These are phyloP conservation scores for Pseudogymnoascus sp. DNA, from an alignment of 2,329 filamentous ascomycete species.

Conservation along the genomic window DNA sequence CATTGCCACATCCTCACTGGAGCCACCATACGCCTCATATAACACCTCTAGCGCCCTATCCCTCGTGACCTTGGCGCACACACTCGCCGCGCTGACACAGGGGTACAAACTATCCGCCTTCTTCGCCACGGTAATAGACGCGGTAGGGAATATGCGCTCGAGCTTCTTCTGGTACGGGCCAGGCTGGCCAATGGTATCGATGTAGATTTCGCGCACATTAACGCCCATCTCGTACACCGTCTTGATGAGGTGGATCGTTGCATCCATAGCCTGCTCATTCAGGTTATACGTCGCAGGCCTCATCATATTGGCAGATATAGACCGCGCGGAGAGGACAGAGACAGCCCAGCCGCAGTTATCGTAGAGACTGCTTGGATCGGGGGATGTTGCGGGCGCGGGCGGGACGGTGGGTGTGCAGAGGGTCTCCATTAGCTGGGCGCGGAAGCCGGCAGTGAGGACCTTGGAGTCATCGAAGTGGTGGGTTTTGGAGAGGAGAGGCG, in stretches of 20 bases:
- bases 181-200: conserved; percentile 87
- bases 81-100: conserved; percentile 84
- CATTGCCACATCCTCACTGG: conserved; percentile 19
- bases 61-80: conserved; percentile 92
- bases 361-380: conserved; percentile 40
- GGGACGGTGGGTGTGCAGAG: conserved; percentile 54
- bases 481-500: conserved; percentile 64
- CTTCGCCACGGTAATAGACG: conserved; percentile 68
- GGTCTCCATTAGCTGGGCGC: conserved; percentile 57
- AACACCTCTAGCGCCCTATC: conserved; percentile 81
- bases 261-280: conserved; percentile 92
- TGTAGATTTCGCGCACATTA: conserved; percentile 81
- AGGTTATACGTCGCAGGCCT: conserved; percentile 63
- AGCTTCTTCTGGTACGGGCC: conserved; percentile 76
- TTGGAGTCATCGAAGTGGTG: conserved; percentile 96
- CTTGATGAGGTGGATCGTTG: conserved; percentile 73
- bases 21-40: conserved; percentile 45
- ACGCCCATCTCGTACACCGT: conserved; percentile 69
- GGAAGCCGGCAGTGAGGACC: conserved; percentile 71
- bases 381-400: not conserved
- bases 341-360: conserved; percentile 75
- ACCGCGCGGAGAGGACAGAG: conserved; percentile 62
- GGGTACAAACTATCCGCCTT: conserved; percentile 93
- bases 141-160: conserved; percentile 72
- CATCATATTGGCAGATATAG: conserved; percentile 30